A percentile compares a stretch with the other conserved stretches of the same genome.
These are phyloP conservation scores for Rhizopogon vulgaris DNA, from an alignment of 768 basidiomycete genomes.

Conservation along the genomic window DNA sequence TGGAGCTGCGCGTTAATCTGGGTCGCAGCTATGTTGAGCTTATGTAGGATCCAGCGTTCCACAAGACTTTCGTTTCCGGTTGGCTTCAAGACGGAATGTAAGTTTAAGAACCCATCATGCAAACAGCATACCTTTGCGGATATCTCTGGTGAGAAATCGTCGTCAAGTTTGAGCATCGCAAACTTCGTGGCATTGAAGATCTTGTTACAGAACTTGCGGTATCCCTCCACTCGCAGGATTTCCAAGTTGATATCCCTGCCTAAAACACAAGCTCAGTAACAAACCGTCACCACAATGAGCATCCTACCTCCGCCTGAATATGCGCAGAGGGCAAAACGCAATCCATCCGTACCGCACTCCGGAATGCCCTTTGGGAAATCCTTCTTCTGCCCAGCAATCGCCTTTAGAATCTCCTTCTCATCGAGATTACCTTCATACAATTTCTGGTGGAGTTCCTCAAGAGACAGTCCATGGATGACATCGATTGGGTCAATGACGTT, in stretches of 20 bases:
- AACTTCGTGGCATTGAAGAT: conserved; percentile 99
- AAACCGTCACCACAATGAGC: not conserved
- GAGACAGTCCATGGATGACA: conserved; percentile 77
- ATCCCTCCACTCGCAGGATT: conserved; percentile 92
- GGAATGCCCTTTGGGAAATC: conserved; percentile 99
- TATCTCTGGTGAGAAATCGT: conserved; percentile 69
- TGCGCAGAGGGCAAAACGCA: conserved; percentile 91
- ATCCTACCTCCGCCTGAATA: conserved; percentile 81
- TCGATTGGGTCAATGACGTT: conserved; percentile 98
- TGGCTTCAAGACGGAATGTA: conserved; percentile 41
- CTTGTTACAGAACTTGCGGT: conserved; percentile 99
- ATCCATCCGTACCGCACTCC: conserved; percentile 95
- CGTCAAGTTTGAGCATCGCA: conserved; percentile 95
- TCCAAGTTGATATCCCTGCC: conserved; percentile 97
- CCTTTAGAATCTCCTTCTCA: conserved; percentile 86
- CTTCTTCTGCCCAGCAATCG: conserved; percentile 94
- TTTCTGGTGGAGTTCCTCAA: conserved; percentile 81
- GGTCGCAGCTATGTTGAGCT: conserved; percentile 74
- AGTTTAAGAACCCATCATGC: not conserved
- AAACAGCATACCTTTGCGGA: conserved; percentile 51
- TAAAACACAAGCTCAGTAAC: conserved; percentile 21
- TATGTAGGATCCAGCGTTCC: conserved; percentile 93
- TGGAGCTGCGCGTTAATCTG: conserved; percentile 72
- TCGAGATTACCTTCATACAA: conserved; percentile 89
- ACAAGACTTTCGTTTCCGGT: conserved; percentile 88